Conservation (phyloP, 345 rosid species). For the Anacardium occidentale region DNA sequence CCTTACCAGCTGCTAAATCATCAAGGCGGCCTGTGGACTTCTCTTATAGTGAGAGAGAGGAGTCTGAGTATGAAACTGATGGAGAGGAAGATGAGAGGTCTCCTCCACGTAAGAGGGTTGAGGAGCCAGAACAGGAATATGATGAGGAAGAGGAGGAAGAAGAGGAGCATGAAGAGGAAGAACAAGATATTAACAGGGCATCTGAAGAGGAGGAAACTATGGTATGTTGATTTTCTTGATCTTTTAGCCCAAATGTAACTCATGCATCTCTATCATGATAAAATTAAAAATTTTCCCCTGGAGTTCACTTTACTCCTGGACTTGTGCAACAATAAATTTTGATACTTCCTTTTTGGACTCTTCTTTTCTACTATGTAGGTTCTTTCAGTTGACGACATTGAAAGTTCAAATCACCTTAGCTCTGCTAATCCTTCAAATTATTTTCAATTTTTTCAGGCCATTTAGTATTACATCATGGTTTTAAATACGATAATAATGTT, state of each 20-base stretch:
- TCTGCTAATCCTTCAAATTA: not conserved
- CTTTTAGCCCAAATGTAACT: not conserved
- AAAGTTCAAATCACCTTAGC: not conserved
- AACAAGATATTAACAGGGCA: slow-evolving; percentile 48
- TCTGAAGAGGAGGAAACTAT: slow-evolving; percentile 65
- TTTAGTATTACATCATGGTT: not conserved
- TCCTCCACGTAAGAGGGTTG: slow-evolving; percentile 52
- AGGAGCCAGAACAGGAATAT: slow-evolving; percentile 74
- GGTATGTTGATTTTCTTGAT: slow-evolving; percentile 39
- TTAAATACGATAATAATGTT: not conserved
- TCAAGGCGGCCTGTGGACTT: slow-evolving; percentile 69
- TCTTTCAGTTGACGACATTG: not conserved
- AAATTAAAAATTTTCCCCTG: not conserved
- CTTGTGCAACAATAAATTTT: not conserved
- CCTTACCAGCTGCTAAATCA: slow-evolving; percentile 50
- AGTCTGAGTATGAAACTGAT: slow-evolving; percentile 93
- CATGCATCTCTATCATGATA: not conserved
- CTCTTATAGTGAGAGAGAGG: slow-evolving; percentile 91
- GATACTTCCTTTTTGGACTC: not conserved
- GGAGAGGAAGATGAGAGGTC: slow-evolving; percentile 78
- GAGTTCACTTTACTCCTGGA: not conserved
- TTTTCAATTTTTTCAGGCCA: not conserved
- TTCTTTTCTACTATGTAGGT: not conserved
- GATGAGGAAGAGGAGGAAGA: slow-evolving; percentile 83
- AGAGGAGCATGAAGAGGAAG: slow-evolving; percentile 53